Conservation (phyloP, 2,329 filamentous ascomycete genomes). For the Aureobasidium sp. region DNA sequence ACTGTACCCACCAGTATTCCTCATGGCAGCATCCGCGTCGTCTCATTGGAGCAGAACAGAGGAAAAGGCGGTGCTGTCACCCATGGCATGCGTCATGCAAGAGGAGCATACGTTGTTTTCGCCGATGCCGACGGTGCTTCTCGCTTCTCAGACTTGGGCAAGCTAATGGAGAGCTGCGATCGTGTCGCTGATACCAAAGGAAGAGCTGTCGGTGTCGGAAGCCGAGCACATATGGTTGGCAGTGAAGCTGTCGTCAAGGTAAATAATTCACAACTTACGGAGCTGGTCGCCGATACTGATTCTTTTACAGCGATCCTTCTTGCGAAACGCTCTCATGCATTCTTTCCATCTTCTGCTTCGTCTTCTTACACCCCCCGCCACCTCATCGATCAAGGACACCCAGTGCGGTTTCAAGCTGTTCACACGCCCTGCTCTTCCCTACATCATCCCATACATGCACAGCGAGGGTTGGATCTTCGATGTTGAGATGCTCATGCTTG, state of each 20-base stretch:
- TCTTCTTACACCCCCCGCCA: constrained; percentile 82
- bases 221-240: constrained; percentile 83
- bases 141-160: constrained; percentile 73
- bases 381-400: constrained; percentile 83
- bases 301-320: constrained; percentile 61
- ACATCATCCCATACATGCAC: constrained; percentile 97
- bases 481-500: constrained; percentile 98
- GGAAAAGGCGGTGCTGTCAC: constrained; percentile 94
- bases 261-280: not conserved
- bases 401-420: constrained; percentile 99
- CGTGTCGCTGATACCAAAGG: constrained; percentile 64
- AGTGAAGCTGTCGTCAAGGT: constrained; percentile 92
- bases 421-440: constrained; percentile 71
- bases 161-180: constrained; percentile 69
- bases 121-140: constrained; percentile 94
- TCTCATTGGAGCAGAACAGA: constrained; percentile 70
- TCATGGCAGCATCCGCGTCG: constrained; percentile 72
- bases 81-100: constrained; percentile 86
- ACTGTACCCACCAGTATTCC: constrained; percentile 46
- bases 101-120: constrained; percentile 84
- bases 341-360: constrained; percentile 88
- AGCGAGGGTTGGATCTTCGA: constrained; percentile 99
- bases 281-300: constrained; percentile 11
- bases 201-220: constrained; percentile 81
- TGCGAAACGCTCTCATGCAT: constrained; percentile 96